These are phyloP conservation scores for Dothideomycetes sp. DNA, from an alignment of 2,329 filamentous ascomycete genomes.

Conservation along the genomic window DNA sequence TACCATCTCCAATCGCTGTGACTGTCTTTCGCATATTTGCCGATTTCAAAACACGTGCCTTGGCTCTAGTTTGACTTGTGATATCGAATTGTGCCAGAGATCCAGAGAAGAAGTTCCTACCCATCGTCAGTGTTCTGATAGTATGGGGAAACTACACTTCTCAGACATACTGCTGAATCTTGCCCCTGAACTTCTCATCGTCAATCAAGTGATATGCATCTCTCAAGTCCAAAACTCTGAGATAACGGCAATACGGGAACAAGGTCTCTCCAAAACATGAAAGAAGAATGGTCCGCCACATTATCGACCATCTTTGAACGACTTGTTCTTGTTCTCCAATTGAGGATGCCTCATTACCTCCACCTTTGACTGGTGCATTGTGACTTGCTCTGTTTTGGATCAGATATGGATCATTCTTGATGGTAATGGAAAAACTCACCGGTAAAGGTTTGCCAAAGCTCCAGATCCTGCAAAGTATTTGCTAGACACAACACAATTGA, in stretches of 20 bases:
- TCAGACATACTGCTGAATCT: slow-evolving; percentile 46
- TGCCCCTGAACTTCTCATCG: slow-evolving; percentile 47
- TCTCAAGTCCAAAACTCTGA: slow-evolving; percentile 54
- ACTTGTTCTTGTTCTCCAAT: slow-evolving; percentile 36
- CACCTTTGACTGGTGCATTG: slow-evolving; percentile 35
- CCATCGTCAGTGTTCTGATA: not conserved
- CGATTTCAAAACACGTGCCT: not conserved
- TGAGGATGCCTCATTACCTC: slow-evolving; percentile 33
- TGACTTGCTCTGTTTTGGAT: slow-evolving; percentile 32
- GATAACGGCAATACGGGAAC: slow-evolving; percentile 61
- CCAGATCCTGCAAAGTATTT: slow-evolving; percentile 47
- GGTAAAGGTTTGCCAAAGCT: slow-evolving; percentile 54
- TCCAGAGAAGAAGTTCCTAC: slow-evolving; percentile 43
- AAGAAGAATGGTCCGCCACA: slow-evolving; percentile 61
- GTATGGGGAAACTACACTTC: slow-evolving; percentile 23
- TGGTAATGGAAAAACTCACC: slow-evolving; percentile 35
- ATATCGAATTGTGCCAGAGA: slow-evolving; percentile 38
- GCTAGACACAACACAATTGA: slow-evolving; percentile 48
- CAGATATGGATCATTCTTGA: not conserved
- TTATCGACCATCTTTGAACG: slow-evolving; percentile 50
- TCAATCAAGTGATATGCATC: slow-evolving; percentile 52
- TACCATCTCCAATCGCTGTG: slow-evolving; percentile 38
- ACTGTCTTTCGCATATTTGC: slow-evolving; percentile 34
- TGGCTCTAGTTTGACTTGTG: slow-evolving; percentile 9
- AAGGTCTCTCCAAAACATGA: slow-evolving; percentile 52